A percentile compares a stretch with the other conserved stretches of the same genome.
phyloP scores from a whole-genome alignment of 2,329 filamentous ascomycete genomes.

The Sarocladium kiliense region DNA sequence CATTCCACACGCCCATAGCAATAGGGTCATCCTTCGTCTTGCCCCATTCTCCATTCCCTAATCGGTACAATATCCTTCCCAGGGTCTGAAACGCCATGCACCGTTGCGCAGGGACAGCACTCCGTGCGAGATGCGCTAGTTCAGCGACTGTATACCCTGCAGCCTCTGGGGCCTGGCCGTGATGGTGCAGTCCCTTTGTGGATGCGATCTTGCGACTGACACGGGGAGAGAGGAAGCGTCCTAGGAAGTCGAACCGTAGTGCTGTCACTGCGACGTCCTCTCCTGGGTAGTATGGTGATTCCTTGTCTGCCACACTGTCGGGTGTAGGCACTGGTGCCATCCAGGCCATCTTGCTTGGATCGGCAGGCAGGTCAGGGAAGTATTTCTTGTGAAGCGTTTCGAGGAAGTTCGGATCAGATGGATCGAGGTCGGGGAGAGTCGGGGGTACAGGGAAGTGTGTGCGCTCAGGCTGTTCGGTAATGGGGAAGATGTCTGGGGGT shows the following conservation, averaged over 20 bases:
- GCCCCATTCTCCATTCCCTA: constrained; percentile 70
- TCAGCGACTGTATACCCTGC: constrained; percentile 92
- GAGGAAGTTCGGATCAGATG: constrained; percentile 77
- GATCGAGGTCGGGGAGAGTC: constrained; percentile 68
- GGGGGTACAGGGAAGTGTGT: constrained; percentile 59
- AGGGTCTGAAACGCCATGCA: constrained; percentile 91
- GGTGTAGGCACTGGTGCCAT: constrained; percentile 69
- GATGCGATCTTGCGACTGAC: constrained; percentile 60
- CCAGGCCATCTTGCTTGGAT: constrained; percentile 85
- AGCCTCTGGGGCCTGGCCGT: constrained; percentile 85
- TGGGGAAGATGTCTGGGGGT: constrained; percentile 36
- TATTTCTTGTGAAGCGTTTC: constrained; percentile 83
- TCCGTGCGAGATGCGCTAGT: constrained; percentile 73
- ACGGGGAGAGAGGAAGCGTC: constrained; percentile 26
- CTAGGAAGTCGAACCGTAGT: constrained; percentile 85
- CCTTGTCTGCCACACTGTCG: constrained; percentile 58
- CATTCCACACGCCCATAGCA: constrained; percentile 77
- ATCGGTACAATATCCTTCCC: constrained; percentile 75
- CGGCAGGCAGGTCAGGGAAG: constrained; percentile 81
- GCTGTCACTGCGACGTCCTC: constrained; percentile 68
- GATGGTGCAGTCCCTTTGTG: constrained; percentile 82
- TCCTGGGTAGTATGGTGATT: constrained; percentile 77
- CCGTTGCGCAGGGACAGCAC: constrained; percentile 77
- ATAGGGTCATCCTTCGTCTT: constrained; percentile 52
- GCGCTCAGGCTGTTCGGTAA: constrained; percentile 32